Evolutionary conservation across 441 rosid genomes (phyloP).

Genomic region (Flueggea neowawraea): DNA sequence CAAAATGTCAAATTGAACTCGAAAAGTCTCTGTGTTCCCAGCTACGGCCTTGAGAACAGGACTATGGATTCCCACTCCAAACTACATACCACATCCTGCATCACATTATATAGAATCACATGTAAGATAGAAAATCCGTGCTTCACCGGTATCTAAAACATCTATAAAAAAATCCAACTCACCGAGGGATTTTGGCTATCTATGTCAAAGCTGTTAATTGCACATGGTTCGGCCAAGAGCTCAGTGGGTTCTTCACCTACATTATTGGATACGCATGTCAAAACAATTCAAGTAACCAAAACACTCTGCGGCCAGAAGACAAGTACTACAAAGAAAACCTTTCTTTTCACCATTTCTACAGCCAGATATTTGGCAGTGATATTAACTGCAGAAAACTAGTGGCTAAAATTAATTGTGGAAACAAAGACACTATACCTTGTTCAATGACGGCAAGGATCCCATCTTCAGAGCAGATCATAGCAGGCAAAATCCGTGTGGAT

Average conservation of each 20-base stretch:
- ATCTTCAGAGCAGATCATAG: slow-evolving; percentile 90
- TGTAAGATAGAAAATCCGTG: no score
- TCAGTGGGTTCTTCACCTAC: slow-evolving; percentile 75
- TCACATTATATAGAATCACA: background rate
- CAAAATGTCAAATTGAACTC: background rate
- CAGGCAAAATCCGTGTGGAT: slow-evolving; percentile 71
- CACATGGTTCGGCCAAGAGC: slow-evolving; percentile 89
- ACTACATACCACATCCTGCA: slow-evolving; percentile 87
- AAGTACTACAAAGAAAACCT: no score
- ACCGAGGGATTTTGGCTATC: slow-evolving; percentile 82
- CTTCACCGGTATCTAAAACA: background rate
- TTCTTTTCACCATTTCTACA: no score
- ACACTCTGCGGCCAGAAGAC: no score
- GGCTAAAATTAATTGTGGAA: background rate
- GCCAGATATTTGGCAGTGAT: no score
- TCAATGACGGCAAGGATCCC: slow-evolving; percentile 81
- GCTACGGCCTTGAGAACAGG: slow-evolving; percentile 55
- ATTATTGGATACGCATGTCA: background rate
- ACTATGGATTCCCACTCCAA: slow-evolving; percentile 93
- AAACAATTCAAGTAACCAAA: background rate
- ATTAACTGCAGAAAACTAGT: no score
- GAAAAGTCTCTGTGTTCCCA: background rate
- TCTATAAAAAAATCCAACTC: slow-evolving; percentile 11
- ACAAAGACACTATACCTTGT: slow-evolving; percentile 48
- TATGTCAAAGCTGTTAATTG: slow-evolving; percentile 90